Percentiles rank a stretch among this genome's conserved stretches.
Evolutionary conservation across 1,139 yeast species (phyloP).

Genomic region (Zygoascus meyerae): DNA sequence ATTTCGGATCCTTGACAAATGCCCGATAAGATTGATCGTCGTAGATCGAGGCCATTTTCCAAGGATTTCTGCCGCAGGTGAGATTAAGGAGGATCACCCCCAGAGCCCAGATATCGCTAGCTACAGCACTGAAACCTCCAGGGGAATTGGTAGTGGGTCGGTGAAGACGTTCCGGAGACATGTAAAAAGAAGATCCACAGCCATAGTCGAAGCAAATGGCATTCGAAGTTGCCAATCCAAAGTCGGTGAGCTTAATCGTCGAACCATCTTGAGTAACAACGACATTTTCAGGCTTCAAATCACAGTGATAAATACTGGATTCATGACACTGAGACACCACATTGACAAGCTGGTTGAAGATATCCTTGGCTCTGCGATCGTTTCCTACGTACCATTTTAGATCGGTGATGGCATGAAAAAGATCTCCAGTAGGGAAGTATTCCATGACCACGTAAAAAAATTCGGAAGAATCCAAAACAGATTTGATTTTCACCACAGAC

Average conservation of each 20-base stretch:
- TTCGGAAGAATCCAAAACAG: conserved; percentile 44
- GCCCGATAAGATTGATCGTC: conserved; percentile 53
- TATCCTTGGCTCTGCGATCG: conserved; percentile 56
- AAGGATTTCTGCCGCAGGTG: conserved; percentile 81
- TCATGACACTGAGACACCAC: conserved; percentile 67
- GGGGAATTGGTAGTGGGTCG: conserved; percentile 1
- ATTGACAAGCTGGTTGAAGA: conserved; percentile 69
- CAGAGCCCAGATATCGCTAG: conserved; percentile 86
- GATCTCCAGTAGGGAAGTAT: conserved; percentile 74
- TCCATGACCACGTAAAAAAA: conserved; percentile 70
- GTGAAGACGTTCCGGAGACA: conserved; percentile 80
- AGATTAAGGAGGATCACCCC: conserved; percentile 77
- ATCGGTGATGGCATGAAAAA: conserved; percentile 75
- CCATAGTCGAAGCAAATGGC: conserved; percentile 62
- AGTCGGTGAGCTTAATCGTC: conserved; percentile 66
- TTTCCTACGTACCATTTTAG: conserved; percentile 48
- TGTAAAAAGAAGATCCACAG: conserved; percentile 82
- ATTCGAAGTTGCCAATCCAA: conserved; percentile 71
- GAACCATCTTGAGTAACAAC: conserved; percentile 59
- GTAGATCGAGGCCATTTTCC: conserved; percentile 70
- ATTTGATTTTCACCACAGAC: conserved; percentile 66
- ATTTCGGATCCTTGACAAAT: conserved; percentile 44
- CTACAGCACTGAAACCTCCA: conserved; percentile 42
- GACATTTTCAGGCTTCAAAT: conserved; percentile 85
- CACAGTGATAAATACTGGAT: conserved; percentile 74